Conservation (phyloP, 2,329 filamentous ascomycete species). For the Talaromyces sp. region DNA sequence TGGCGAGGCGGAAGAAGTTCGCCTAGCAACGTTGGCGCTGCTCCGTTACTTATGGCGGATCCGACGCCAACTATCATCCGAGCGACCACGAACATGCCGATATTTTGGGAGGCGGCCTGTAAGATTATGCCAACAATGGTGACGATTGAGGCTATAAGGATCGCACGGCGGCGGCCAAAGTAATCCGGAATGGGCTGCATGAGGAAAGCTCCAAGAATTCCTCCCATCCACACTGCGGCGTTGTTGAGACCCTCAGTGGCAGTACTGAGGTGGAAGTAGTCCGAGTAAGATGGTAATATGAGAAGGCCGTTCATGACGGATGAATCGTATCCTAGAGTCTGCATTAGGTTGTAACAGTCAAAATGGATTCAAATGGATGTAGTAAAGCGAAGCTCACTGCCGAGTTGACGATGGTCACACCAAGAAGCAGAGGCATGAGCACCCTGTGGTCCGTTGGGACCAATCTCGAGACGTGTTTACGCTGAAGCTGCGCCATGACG, state of each 20-base stretch:
- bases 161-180: background rate
- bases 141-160: background rate
- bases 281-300: background rate
- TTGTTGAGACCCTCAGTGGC: background rate
- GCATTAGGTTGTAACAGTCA: background rate
- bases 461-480: background rate
- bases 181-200: background rate
- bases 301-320: background rate
- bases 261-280: constrained; percentile 4
- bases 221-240: background rate
- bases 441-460: background rate
- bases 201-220: background rate
- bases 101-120: background rate
- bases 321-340: background rate
- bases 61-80: background rate
- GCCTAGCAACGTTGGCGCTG: background rate
- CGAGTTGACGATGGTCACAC: background rate
- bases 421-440: background rate
- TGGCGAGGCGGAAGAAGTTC: background rate
- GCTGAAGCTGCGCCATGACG: background rate
- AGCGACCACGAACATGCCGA: background rate
- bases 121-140: background rate
- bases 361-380: background rate
- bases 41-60: background rate
- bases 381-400: background rate